Conservation (phyloP, 208 protist species). For the Trypanosoma grayi region DNA sequence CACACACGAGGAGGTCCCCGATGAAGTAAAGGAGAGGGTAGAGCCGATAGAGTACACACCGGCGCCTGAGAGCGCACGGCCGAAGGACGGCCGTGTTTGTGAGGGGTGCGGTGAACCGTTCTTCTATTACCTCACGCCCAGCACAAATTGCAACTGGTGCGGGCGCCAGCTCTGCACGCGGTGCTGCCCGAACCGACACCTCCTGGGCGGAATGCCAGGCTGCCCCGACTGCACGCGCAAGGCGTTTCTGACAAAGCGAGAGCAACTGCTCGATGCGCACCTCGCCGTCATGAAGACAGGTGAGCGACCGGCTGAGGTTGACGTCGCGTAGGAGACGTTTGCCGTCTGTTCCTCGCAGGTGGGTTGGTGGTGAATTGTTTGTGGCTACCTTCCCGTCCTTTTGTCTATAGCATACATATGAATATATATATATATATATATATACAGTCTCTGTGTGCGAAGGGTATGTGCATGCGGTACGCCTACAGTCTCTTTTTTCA, state of each 20-base stretch:
- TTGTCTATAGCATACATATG: too few relatives aligned
- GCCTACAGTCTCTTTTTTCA: too few relatives aligned
- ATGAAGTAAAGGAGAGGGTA: slow-evolving; percentile 65
- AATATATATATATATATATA: too few relatives aligned
- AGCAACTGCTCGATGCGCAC: slow-evolving; percentile 41
- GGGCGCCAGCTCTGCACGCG: slow-evolving; percentile 67
- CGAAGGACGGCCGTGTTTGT: slow-evolving; percentile 42
- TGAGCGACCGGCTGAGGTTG: slow-evolving; percentile 1
- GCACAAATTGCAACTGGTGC: slow-evolving; percentile 85
- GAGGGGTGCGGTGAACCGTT: slow-evolving; percentile 51
- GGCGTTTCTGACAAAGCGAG: slow-evolving; percentile 42
- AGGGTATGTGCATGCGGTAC: too few relatives aligned
- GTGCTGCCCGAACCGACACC: slow-evolving; percentile 68
- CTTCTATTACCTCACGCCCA: slow-evolving; percentile 59
- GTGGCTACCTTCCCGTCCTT: too few relatives aligned
- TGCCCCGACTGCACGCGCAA: slow-evolving; percentile 61
- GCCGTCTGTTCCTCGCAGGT: too few relatives aligned
- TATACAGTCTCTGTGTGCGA: too few relatives aligned
- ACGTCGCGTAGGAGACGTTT: slow-evolving; percentile 2
- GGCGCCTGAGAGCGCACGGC: slow-evolving; percentile 27
- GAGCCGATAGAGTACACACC: slow-evolving; percentile 67
- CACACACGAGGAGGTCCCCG: slow-evolving; percentile 64
- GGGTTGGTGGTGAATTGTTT: too few relatives aligned
- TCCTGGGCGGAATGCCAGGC: slow-evolving; percentile 63
- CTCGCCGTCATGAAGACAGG: not conserved